Percentiles rank a stretch among this genome's conserved stretches.
Evolutionary conservation across 2,329 filamentous ascomycete genomes (phyloP).

Genomic region (Arthrobotrys iridis): DNA sequence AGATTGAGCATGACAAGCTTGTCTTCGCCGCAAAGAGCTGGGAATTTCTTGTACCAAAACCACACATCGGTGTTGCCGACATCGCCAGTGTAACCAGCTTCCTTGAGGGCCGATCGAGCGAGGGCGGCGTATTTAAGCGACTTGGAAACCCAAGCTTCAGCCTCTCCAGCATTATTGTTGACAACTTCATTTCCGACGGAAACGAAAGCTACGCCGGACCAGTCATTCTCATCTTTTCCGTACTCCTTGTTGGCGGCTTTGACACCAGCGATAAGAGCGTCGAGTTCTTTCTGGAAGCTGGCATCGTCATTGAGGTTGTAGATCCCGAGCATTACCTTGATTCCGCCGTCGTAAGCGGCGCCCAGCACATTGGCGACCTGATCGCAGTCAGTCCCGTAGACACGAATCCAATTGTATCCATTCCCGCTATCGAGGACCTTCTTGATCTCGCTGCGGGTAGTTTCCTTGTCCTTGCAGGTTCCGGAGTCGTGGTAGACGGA

Average conservation of each 20-base stretch:
- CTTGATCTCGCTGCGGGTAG: constrained; percentile 74
- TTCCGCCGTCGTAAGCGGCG: constrained; percentile 71
- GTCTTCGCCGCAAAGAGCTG: constrained; percentile 75
- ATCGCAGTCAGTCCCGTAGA: constrained; percentile 83
- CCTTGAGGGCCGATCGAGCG: constrained; percentile 69
- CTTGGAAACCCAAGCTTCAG: constrained; percentile 69
- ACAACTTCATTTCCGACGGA: constrained; percentile 84
- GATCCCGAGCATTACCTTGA: constrained; percentile 79
- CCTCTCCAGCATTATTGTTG: constrained; percentile 69
- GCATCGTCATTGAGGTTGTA: constrained; percentile 71
- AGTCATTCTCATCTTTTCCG: constrained; percentile 70
- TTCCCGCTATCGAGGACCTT: constrained; percentile 63
- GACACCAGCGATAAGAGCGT: constrained; percentile 19
- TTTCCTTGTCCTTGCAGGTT: constrained; percentile 72
- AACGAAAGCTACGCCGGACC: constrained; percentile 76
- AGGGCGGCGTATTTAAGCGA: constrained; percentile 62
- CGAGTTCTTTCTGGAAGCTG: constrained; percentile 52
- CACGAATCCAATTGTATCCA: constrained; percentile 72
- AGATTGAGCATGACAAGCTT: constrained; percentile 84
- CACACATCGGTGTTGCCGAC: constrained; percentile 86
- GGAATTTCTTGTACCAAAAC: constrained; percentile 59
- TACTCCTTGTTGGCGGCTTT: constrained; percentile 70
- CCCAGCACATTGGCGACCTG: constrained; percentile 72
- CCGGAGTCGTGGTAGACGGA: constrained; percentile 68
- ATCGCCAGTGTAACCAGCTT: constrained; percentile 74